phyloP scores from a whole-genome alignment of 2,329 filamentous ascomycete species.

The Diplodia seriata region DNA sequence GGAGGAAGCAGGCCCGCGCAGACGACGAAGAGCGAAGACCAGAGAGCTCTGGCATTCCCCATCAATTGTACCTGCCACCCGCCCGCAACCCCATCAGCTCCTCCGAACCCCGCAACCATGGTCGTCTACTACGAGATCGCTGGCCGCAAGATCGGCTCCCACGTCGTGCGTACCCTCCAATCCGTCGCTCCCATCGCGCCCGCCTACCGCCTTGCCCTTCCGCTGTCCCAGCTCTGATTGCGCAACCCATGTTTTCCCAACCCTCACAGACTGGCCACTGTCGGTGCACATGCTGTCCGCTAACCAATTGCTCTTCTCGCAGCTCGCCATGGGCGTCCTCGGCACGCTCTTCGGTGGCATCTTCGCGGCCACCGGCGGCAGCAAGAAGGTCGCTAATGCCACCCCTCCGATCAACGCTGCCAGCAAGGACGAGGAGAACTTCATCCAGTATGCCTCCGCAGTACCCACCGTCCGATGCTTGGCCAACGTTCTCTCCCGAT shows the following conservation, averaged over 20 bases:
- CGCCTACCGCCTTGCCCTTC: slow-evolving; percentile 5
- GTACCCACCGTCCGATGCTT: no score
- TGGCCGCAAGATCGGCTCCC: slow-evolving; percentile 62
- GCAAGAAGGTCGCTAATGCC: slow-evolving; percentile 52
- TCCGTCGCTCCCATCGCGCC: slow-evolving; percentile 9
- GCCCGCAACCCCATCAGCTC: slow-evolving; percentile 37
- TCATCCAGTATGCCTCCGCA: slow-evolving; percentile 66
- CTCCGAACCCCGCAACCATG: slow-evolving; percentile 50
- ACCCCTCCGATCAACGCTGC: slow-evolving; percentile 67
- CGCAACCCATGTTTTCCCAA: slow-evolving; percentile 4
- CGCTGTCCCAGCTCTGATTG: slow-evolving; percentile 24
- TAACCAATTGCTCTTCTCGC: slow-evolving; percentile 35
- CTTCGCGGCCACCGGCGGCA: slow-evolving; percentile 42
- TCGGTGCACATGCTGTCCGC: not conserved
- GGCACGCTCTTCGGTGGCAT: slow-evolving; percentile 46
- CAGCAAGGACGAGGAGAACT: slow-evolving; percentile 72
- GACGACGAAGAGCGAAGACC: slow-evolving; percentile 30
- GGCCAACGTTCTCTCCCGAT: not conserved
- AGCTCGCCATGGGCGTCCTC: slow-evolving; percentile 68
- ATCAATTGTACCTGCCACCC: slow-evolving; percentile 26
- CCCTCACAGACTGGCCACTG: slow-evolving; percentile 8
- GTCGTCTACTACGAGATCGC: slow-evolving; percentile 60
- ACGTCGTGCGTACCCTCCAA: slow-evolving; percentile 54
- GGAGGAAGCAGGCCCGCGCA: slow-evolving; percentile 8
- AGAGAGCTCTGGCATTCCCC: slow-evolving; percentile 28